These are phyloP conservation scores for Diaporthe eres DNA, from an alignment of 2,329 filamentous ascomycete species.

Conservation along the genomic window DNA sequence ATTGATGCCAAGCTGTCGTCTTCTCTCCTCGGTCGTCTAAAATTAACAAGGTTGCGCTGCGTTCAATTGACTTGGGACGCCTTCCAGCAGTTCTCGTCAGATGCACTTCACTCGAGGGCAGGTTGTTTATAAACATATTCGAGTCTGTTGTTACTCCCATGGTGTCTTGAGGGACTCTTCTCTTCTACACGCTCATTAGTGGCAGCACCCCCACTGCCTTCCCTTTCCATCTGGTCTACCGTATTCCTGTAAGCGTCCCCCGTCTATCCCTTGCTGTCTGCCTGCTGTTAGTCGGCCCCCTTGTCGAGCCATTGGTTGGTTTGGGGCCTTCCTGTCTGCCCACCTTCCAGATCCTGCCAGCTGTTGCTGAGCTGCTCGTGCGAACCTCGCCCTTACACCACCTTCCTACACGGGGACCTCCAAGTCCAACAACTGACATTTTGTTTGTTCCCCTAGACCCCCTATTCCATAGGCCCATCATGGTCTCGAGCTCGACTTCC, in stretches of 20 bases:
- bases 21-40: slow-evolving; percentile 27
- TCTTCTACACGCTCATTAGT: slow-evolving; percentile 34
- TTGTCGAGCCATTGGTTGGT: slow-evolving; percentile 9
- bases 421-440: slow-evolving; percentile 26
- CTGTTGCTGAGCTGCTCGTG: slow-evolving; percentile 6
- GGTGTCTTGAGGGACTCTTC: slow-evolving; percentile 1
- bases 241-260: not conserved
- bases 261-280: not conserved
- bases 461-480: slow-evolving; percentile 49
- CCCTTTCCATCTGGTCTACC: slow-evolving; percentile 5
- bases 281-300: slow-evolving; percentile 16
- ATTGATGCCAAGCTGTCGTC: slow-evolving; percentile 37
- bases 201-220: not conserved
- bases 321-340: slow-evolving; percentile 11
- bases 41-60: slow-evolving; percentile 22
- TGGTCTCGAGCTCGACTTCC: slow-evolving; percentile 65
- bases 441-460: slow-evolving; percentile 14
- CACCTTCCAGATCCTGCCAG: slow-evolving; percentile 40
- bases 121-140: slow-evolving; percentile 18
- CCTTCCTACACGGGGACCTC: slow-evolving; percentile 2
- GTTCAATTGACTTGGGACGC: slow-evolving; percentile 22
- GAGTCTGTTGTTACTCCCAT: not conserved
- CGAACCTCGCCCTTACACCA: not conserved
- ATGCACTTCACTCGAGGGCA: not conserved
- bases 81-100: slow-evolving; percentile 1